These are phyloP conservation scores for Globisporangium mamillatum DNA, from an alignment of 352 stramenopile genomes.

Conservation along the genomic window DNA sequence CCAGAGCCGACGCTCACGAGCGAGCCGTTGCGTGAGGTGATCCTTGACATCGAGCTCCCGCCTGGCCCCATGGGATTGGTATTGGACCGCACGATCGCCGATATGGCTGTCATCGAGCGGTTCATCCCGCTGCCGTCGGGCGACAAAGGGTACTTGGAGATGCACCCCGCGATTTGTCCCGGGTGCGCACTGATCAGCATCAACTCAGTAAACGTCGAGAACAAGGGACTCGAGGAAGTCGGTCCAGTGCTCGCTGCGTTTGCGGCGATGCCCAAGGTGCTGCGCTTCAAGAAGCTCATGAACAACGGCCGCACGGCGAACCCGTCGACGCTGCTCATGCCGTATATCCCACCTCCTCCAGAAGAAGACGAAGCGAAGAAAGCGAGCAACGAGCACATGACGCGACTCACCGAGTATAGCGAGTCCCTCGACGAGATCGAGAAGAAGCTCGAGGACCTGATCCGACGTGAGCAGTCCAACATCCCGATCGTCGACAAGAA, in stretches of 20 bases:
- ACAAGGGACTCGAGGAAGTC: conserved; percentile 67
- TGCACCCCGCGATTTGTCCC: conserved; percentile 77
- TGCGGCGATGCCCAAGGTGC: conserved; percentile 46
- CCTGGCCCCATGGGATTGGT: conserved; percentile 81
- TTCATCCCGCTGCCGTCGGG: conserved; percentile 70
- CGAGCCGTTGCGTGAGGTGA: conserved; percentile 67
- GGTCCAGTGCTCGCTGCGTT: conserved; percentile 66
- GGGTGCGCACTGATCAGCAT: conserved; percentile 77
- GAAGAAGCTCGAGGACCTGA: conserved; percentile 45
- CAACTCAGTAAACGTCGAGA: conserved; percentile 73
- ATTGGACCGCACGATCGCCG: conserved; percentile 68
- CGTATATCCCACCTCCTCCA: conserved; percentile 59
- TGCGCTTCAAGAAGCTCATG: conserved; percentile 88
- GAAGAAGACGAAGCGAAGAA: conserved; percentile 36
- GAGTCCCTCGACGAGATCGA: conserved; percentile 48
- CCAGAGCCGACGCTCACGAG: conserved; percentile 28
- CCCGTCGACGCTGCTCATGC: conserved; percentile 61
- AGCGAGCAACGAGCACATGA: conserved; percentile 36
- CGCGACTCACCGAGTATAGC: conserved; percentile 41
- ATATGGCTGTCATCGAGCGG: conserved; percentile 79
- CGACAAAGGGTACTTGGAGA: conserved; percentile 70
- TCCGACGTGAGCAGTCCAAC: conserved; percentile 43
- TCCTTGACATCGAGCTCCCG: conserved; percentile 78
- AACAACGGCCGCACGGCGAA: conserved; percentile 67
- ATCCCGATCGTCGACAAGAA: conserved; percentile 39